Conservation (phyloP, 306 rosid species). For the Dalbergia cultrata region DNA sequence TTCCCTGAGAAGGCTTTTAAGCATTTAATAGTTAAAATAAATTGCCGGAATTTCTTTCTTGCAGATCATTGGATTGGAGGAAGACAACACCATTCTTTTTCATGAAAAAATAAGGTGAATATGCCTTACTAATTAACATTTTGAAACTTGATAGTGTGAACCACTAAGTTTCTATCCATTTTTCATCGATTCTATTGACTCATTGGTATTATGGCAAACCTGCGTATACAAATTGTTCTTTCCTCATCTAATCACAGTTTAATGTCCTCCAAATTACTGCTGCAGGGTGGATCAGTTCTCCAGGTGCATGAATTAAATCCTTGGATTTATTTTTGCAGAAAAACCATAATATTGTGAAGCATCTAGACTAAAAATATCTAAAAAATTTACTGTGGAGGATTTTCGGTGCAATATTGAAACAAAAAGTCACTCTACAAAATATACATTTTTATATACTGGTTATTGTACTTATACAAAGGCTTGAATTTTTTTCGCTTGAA, state of each 20-base stretch:
- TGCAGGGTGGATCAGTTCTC: slow-evolving; percentile 92
- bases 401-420: slow-evolving; percentile 16
- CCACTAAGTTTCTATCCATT: slow-evolving; percentile 37
- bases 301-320: slow-evolving; percentile 64
- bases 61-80: slow-evolving; percentile 86
- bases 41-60: slow-evolving; percentile 36
- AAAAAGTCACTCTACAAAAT: slow-evolving; percentile 23
- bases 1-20: slow-evolving; percentile 12
- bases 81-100: slow-evolving; percentile 79
- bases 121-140: slow-evolving; percentile 33
- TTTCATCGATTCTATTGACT: slow-evolving; percentile 33
- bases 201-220: slow-evolving; percentile 37
- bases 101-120: slow-evolving; percentile 97
- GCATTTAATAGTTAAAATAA: slow-evolving; percentile 30
- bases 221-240: slow-evolving; percentile 38
- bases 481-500: slow-evolving; percentile 23
- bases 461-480: slow-evolving; percentile 3
- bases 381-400: slow-evolving; percentile 18
- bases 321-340: slow-evolving; percentile 27
- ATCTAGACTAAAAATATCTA: slow-evolving; percentile 5
- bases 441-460: neutral
- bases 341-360: slow-evolving; percentile 27
- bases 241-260: slow-evolving; percentile 41
- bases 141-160: slow-evolving; percentile 28
- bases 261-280: slow-evolving; percentile 49